phyloP scores from a whole-genome alignment of 441 rosid genomes.

The Mallotus repandus region DNA sequence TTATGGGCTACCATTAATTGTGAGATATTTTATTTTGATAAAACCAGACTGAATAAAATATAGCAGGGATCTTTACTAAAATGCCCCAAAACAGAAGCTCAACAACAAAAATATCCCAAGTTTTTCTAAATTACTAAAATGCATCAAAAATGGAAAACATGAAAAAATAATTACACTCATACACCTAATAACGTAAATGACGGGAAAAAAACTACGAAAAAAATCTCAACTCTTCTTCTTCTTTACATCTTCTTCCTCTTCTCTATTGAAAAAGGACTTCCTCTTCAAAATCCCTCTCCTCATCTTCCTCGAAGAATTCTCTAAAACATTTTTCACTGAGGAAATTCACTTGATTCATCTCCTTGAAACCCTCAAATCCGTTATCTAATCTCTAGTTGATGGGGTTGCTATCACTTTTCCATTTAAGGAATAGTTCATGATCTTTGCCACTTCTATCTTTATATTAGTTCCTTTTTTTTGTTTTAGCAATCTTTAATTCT shows the following conservation, averaged over 20 bases:
- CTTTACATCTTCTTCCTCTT: conserved; percentile 39
- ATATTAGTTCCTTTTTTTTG: conserved; percentile 29
- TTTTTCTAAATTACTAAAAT: no score
- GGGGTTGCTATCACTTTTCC: conserved; percentile 41
- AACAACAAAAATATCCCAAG: no score
- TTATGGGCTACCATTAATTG: no score
- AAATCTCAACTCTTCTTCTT: no score
- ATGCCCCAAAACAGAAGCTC: no score
- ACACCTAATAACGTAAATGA: no score
- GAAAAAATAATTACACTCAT: no score
- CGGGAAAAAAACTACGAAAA: no score
- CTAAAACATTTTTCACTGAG: conserved; percentile 37
- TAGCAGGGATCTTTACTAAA: no score
- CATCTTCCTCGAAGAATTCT: conserved; percentile 71
- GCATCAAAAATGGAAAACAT: no score
- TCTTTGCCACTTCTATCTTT: conserved; percentile 64
- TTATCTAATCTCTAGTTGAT: conserved; percentile 24
- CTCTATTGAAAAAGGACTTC: conserved; percentile 65
- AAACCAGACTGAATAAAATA: no score
- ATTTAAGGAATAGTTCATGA: conserved; percentile 77
- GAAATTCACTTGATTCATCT: conserved; percentile 47
- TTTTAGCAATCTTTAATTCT: neutral
- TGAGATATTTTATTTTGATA: no score
- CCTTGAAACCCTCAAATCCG: conserved; percentile 54
- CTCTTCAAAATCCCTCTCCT: conserved; percentile 68